Conservation (phyloP, 2,329 filamentous ascomycete species). For the Teratosphaeria nubilosa region DNA sequence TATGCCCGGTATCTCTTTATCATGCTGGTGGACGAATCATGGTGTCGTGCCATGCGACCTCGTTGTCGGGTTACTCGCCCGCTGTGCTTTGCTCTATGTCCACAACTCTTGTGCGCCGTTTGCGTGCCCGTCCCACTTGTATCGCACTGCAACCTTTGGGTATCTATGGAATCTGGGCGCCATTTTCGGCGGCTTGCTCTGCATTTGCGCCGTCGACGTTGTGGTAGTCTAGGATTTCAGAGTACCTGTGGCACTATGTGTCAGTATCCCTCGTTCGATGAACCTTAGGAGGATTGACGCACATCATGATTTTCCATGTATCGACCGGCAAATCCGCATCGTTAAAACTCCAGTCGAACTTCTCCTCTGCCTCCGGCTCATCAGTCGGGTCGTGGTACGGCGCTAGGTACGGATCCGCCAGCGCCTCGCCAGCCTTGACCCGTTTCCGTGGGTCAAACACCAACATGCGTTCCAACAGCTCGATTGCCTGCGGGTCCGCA, state of each 20-base stretch:
- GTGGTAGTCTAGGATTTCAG: slow-evolving; percentile 96
- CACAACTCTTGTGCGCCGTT: not conserved
- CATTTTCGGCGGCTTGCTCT: slow-evolving; percentile 11
- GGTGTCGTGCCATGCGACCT: not conserved
- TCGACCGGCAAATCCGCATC: slow-evolving; percentile 94
- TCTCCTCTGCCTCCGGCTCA: slow-evolving; percentile 89
- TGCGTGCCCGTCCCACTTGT: not conserved
- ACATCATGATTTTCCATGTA: slow-evolving; percentile 99
- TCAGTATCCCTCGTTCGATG: not conserved
- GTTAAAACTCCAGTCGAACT: slow-evolving; percentile 99
- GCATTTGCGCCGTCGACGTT: slow-evolving; percentile 59
- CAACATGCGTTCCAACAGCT: slow-evolving; percentile 90
- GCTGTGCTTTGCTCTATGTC: not conserved
- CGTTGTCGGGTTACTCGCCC: not conserved
- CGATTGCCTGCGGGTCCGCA: slow-evolving; percentile 72
- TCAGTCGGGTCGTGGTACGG: slow-evolving; percentile 97
- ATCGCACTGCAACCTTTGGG: not conserved
- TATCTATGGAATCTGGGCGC: not conserved
- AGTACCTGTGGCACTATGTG: slow-evolving; percentile 58
- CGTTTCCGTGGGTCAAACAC: slow-evolving; percentile 98
- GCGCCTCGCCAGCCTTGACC: slow-evolving; percentile 73
- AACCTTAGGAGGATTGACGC: slow-evolving; percentile 27
- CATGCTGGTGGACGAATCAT: not conserved
- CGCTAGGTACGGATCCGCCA: slow-evolving; percentile 85
- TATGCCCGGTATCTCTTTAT: not conserved